Evolutionary conservation across 1,139 yeast genomes (phyloP).

Genomic region (Lodderomyces jiufengensis): DNA sequence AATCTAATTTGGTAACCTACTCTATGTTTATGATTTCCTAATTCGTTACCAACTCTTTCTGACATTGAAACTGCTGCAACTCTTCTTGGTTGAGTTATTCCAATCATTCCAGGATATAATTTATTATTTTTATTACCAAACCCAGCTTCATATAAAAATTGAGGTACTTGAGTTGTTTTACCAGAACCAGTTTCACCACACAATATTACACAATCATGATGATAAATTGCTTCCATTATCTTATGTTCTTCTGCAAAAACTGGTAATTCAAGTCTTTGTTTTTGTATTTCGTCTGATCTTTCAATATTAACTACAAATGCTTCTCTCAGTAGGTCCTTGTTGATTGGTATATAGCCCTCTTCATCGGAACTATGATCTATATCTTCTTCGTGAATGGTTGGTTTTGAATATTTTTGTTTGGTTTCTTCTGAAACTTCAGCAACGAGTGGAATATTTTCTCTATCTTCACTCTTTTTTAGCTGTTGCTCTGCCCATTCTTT

Average conservation of each 20-base stretch:
- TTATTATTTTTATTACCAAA: slow-evolving; percentile 65
- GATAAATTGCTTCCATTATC: slow-evolving; percentile 94
- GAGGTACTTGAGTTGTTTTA: slow-evolving; percentile 77
- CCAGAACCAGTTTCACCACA: slow-evolving; percentile 95
- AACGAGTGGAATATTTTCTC: slow-evolving; percentile 41
- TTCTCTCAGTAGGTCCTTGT: slow-evolving; percentile 52
- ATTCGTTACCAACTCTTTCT: slow-evolving; percentile 74
- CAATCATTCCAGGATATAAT: slow-evolving; percentile 82
- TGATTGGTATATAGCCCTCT: slow-evolving; percentile 54
- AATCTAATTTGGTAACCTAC: slow-evolving; percentile 94
- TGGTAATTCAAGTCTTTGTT: slow-evolving; percentile 69
- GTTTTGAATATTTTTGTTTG: slow-evolving; percentile 39
- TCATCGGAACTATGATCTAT: slow-evolving; percentile 56
- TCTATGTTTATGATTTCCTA: slow-evolving; percentile 71
- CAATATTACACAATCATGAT: slow-evolving; percentile 83
- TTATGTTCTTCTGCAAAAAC: slow-evolving; percentile 88
- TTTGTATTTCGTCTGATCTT: slow-evolving; percentile 63
- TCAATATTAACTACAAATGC: slow-evolving; percentile 67
- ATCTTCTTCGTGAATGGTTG: slow-evolving; percentile 57
- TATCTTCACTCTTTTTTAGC: slow-evolving; percentile 56
- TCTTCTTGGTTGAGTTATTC: slow-evolving; percentile 95
- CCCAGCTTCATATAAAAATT: slow-evolving; percentile 81
- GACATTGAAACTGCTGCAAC: slow-evolving; percentile 99
- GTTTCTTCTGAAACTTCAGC: slow-evolving; percentile 53
- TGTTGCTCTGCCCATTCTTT: slow-evolving; percentile 62